Evolutionary conservation across 202 grass and related monocot genomes (phyloP).

Genomic region (Dendrocalamus latiflorus): DNA sequence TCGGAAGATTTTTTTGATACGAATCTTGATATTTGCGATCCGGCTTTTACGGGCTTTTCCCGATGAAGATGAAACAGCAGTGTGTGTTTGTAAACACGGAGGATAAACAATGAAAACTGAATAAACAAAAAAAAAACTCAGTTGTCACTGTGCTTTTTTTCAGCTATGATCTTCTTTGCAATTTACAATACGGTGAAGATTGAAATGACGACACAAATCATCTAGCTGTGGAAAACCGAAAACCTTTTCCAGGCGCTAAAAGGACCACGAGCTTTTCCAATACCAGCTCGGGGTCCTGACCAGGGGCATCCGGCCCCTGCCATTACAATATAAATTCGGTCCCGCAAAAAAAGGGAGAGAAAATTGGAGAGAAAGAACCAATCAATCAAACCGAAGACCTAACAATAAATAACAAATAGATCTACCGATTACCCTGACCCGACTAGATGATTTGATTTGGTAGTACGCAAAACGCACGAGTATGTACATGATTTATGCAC

Average conservation of each 20-base stretch:
- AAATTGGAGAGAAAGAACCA: slow-evolving; percentile 63
- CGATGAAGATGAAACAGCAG: neutral
- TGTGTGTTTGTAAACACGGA: neutral
- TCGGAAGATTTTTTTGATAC: neutral
- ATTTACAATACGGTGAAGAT: slow-evolving; percentile 43
- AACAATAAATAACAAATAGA: slow-evolving; percentile 35
- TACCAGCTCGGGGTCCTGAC: slow-evolving; percentile 43
- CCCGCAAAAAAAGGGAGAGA: slow-evolving; percentile 6
- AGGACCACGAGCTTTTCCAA: slow-evolving; percentile 70
- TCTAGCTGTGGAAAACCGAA: slow-evolving; percentile 37
- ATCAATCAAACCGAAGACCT: slow-evolving; percentile 71
- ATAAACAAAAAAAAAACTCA: neutral
- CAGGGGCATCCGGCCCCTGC: slow-evolving; percentile 46
- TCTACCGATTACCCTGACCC: slow-evolving; percentile 45
- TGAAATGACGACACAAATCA: slow-evolving; percentile 19
- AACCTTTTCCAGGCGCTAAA: slow-evolving; percentile 40
- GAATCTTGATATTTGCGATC: neutral
- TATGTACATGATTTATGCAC: slow-evolving; percentile 89
- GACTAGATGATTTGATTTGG: slow-evolving; percentile 30
- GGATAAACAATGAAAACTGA: neutral
- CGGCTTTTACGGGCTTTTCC: neutral
- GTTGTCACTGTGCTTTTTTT: slow-evolving; percentile 13
- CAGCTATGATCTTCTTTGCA: slow-evolving; percentile 33
- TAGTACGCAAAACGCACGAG: slow-evolving; percentile 35
- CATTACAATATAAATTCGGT: slow-evolving; percentile 31